Base-by-base conservation (phyloP, 805 yeast species). In the Myxozyma melibiosi region DNA sequence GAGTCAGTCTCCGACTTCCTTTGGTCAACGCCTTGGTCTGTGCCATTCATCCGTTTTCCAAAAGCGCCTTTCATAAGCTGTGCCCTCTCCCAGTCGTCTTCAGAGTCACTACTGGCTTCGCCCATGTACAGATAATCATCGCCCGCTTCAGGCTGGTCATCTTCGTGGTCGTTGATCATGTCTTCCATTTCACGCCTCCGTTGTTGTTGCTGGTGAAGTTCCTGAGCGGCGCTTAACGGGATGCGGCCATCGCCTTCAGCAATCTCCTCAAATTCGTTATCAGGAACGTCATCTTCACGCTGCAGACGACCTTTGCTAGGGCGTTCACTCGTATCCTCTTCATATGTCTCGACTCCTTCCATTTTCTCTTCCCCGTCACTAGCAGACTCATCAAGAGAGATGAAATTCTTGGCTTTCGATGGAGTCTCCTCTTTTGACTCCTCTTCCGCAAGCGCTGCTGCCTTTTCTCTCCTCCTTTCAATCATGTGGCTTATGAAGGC, bases 171-270 rank as follows among this genome's bases (percentile, higher is more conserved):
- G 13, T 52, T 44, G 40, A 60, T 56, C 47, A 41, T 34, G 20
- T 57, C 64, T 18, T 45, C 51, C 4, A 60, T 60, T 18, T 52
- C 58, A 3, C 56, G 52, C 30, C 45, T 24, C 33, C 58, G 47
- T 20, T 37, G 51, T 16, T 43, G 54, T 18, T 37, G 41, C 33
- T 60, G 64, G 11, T 56, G 53, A 13, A 45, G 13, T 25, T 44
- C 62, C 37, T 60, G 62, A 4, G 51, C 46, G n/a, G 58, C 53
- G 7, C 58, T 51, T 9, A 60, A 35, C 4, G 64, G 63, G 22
- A 60, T 57, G n/a, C 62, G 51, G 1, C 64, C 64, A 44, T 60
- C 58, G 11, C 64, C 64, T 38, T 60, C 64, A 2, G 64, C 64
- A 8, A 60, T 48, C 42, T 51, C 45, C 20, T 60, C 61, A 50